Evolutionary conservation across 2,329 filamentous ascomycete species (phyloP), one percentile per base, ranked within the genome.

Genomic region (Massarina eburnea): DNA sequence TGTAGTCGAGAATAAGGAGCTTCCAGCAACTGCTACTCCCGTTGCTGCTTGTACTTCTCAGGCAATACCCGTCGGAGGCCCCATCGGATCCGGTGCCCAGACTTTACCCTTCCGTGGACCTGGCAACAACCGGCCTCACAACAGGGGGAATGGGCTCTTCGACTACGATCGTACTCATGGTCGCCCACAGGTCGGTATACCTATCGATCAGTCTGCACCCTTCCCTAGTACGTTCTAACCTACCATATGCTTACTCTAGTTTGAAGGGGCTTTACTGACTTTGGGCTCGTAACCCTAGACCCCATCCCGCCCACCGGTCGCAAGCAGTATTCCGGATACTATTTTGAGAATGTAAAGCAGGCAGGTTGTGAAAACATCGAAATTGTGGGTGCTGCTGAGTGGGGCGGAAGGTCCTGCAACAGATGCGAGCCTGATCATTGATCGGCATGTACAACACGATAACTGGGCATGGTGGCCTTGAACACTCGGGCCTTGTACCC

Each of bases 121-220:
- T 10, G 27, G 35, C 26, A 39, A 41, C 4, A 32, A 39, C 8
- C 27, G 41, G 21, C 51, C 48, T 17, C 17, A 42, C 4, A 19
- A 39, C 35, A 30, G 27, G 12, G 56, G 48, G n/a, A 66, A 64
- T 26, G 63, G 62, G 9, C 47, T 64, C 2, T 63, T 63, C 34
- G 38, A 49, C 10, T 47, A 48, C 27, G 43, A 44, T 12, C 45
- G 46, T 18, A 55, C 52, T 21, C 48, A 54, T 20, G 39, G 22
- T 22, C 29, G 24, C 18, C 39, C 18, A 12, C 33, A 34, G 18
- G 51, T 42, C 8, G 65, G 64, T 12, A 43, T 68, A 6, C 66
- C 66, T 3, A 51, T 70, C 18, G 52, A 62, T n/a, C 57, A 55
- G 2, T 67, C 62, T 0, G 51, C 49, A 4, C 65, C 65, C 2